Percentiles rank a stretch among this genome's conserved stretches.
Evolutionary conservation across 2,329 filamentous ascomycete genomes (phyloP).

Genomic region (Trichophyton benhamiae): DNA sequence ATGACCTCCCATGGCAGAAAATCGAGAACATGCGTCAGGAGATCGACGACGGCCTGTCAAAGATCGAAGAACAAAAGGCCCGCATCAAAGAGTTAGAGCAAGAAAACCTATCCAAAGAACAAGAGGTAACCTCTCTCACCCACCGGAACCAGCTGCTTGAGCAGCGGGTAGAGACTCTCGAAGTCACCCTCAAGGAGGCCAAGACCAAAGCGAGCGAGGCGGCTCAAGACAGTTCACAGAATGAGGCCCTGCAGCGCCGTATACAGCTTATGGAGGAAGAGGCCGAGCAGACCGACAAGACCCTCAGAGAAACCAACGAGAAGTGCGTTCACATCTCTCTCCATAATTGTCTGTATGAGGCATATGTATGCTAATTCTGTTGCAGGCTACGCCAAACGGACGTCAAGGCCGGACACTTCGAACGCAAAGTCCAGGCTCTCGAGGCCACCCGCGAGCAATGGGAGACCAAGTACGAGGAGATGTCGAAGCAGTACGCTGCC

Average conservation of each 20-base stretch:
- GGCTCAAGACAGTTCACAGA: slow-evolving; percentile 70
- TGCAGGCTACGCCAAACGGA: slow-evolving; percentile 92
- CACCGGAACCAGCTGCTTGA: slow-evolving; percentile 94
- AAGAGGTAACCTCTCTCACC: slow-evolving; percentile 90
- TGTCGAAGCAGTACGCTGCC: slow-evolving; percentile 73
- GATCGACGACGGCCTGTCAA: slow-evolving; percentile 69
- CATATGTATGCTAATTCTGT: not conserved
- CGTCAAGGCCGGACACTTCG: slow-evolving; percentile 97
- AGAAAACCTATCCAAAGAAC: slow-evolving; percentile 91
- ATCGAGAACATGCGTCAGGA: slow-evolving; percentile 67
- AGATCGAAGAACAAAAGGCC: slow-evolving; percentile 74
- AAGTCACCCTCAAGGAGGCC: slow-evolving; percentile 67
- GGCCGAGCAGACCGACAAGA: slow-evolving; percentile 92
- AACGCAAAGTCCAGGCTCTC: slow-evolving; percentile 96
- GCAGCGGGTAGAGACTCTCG: slow-evolving; percentile 82
- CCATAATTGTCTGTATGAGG: not conserved
- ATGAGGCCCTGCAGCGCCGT: slow-evolving; percentile 82
- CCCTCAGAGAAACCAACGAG: slow-evolving; percentile 91
- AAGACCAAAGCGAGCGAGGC: slow-evolving; percentile 80
- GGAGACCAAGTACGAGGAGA: slow-evolving; percentile 97
- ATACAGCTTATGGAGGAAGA: slow-evolving; percentile 96
- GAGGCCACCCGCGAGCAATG: slow-evolving; percentile 85
- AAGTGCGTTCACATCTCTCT: slow-evolving; percentile 54
- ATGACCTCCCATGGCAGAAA: slow-evolving; percentile 7
- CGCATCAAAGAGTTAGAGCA: slow-evolving; percentile 87